Evolutionary conservation across 768 basidiomycete species (phyloP).

Genomic region (Agaricus blazei): DNA sequence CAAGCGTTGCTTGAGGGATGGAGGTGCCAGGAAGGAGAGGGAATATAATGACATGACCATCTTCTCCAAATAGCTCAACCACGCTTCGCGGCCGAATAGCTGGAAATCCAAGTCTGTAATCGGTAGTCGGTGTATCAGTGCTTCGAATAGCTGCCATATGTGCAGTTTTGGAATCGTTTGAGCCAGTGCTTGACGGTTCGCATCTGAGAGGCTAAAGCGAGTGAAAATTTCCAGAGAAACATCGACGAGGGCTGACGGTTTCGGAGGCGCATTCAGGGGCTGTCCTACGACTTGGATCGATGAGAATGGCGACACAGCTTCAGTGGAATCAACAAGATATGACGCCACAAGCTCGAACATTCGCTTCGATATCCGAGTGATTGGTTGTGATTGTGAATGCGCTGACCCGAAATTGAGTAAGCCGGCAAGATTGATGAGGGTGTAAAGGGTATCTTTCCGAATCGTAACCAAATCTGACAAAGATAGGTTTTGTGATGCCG

Average conservation of each 20-base stretch:
- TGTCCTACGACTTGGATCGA: conserved; percentile 50
- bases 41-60: conserved; percentile 80
- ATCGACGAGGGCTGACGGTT: conserved; percentile 61
- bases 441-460: conserved; percentile 73
- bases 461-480: conserved; percentile 65
- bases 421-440: conserved; percentile 57
- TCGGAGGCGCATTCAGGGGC: conserved; percentile 32
- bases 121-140: conserved; percentile 82
- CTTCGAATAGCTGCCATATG: conserved; percentile 59
- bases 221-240: conserved; percentile 82
- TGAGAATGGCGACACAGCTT: conserved; percentile 59
- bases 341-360: conserved; percentile 68
- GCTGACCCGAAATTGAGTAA: conserved; percentile 42
- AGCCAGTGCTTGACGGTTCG: conserved; percentile 71
- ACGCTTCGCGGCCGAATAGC: conserved; percentile 55
- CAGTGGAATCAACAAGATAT: conserved; percentile 65
- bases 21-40: conserved; percentile 77
- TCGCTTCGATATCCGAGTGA: conserved; percentile 46
- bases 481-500: conserved; percentile 57
- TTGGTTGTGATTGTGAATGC: conserved; percentile 33
- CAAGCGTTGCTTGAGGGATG: conserved; percentile 64
- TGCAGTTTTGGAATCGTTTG: conserved; percentile 51
- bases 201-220: conserved; percentile 70
- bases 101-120: conserved; percentile 71
- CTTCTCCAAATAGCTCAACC: conserved; percentile 79